These are phyloP conservation scores for Hyphodiscus sp. DNA, from an alignment of 2,329 filamentous ascomycete genomes.

Conservation along the genomic window DNA sequence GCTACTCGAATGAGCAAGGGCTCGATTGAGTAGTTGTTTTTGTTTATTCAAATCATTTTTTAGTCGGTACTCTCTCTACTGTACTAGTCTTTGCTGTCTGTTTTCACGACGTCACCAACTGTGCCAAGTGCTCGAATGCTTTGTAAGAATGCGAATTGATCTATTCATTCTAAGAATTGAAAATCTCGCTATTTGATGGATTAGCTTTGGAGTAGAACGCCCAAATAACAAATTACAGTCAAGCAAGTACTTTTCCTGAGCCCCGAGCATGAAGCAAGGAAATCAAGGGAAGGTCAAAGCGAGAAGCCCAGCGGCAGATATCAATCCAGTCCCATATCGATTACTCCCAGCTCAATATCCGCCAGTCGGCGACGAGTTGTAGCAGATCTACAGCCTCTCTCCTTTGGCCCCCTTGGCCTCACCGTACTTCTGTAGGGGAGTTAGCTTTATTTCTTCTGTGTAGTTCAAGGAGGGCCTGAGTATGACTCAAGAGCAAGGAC, in stretches of 20 bases:
- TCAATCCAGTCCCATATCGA: not conserved
- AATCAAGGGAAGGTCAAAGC: not conserved
- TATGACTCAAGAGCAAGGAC: not conserved
- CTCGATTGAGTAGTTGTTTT: not conserved
- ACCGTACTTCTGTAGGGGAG: slow-evolving; percentile 47
- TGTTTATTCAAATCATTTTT: not conserved
- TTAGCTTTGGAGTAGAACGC: not conserved
- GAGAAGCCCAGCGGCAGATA: not conserved
- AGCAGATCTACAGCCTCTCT: slow-evolving; percentile 51
- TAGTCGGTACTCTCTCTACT: too few relatives aligned
- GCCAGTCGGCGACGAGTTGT: not conserved
- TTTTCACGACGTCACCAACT: not conserved
- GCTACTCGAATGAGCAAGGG: not conserved
- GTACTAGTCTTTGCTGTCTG: not conserved
- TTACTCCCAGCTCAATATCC: not conserved
- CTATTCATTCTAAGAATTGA: not conserved
- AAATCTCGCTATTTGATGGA: not conserved
- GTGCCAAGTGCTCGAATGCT: not conserved
- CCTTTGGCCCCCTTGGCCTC: slow-evolving; percentile 76
- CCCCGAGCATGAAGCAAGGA: not conserved
- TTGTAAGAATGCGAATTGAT: not conserved
- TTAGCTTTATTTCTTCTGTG: slow-evolving; percentile 50
- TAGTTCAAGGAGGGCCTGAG: not conserved
- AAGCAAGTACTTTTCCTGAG: not conserved
- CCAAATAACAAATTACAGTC: not conserved